Evolutionary conservation across 768 basidiomycete genomes (phyloP), one percentile per base, ranked within the genome.

Genomic region (Agaricus sinodeliciosus): DNA sequence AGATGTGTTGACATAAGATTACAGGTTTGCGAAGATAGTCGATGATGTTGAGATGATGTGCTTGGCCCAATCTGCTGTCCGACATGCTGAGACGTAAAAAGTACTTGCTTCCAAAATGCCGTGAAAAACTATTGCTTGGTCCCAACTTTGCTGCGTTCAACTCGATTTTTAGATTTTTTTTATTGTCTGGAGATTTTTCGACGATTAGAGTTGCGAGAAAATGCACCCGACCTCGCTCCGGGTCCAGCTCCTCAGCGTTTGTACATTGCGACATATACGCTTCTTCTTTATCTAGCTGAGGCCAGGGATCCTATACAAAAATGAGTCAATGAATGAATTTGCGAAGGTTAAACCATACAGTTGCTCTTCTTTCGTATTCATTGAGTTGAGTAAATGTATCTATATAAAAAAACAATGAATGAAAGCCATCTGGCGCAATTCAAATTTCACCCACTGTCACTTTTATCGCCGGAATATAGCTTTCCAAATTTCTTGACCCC

Each of bases 81-180:
- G 69, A 58, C 4, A 85, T 57, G 43, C 73, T 75, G 51, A 86
- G 61, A 2, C 78, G 71, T 3, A 89, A 59, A 31, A 87, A 70
- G 22, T 67, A 65, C n/a, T 69, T 67, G n/a, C 84, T 86, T 0
- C 86, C 86, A 60, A 81, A 86, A 3, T 78, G 70, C 12, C 86
- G 74, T 0, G 75, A 63, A 57, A 86, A 75, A 13, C 81, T 75
- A 50, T 71, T 73, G 0, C 85, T 87, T 1, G 82, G 62, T 0
- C 79, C 78, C 0, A 85, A 67, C 34, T 69, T 66, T 1, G 78
- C 76, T 3, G 63, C 70, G 16, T 81, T 76, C 6, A 87, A 70
- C 7, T 63, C 56, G 9, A 86, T 58, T 26, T 62, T 67, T 52
- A 73, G 76, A 42, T 4, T 13, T 27, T 11, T 11, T 3, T 22